phyloP scores from a whole-genome alignment of 2,329 filamentous ascomycete species.

The Magnaporthiopsis incrustans region DNA sequence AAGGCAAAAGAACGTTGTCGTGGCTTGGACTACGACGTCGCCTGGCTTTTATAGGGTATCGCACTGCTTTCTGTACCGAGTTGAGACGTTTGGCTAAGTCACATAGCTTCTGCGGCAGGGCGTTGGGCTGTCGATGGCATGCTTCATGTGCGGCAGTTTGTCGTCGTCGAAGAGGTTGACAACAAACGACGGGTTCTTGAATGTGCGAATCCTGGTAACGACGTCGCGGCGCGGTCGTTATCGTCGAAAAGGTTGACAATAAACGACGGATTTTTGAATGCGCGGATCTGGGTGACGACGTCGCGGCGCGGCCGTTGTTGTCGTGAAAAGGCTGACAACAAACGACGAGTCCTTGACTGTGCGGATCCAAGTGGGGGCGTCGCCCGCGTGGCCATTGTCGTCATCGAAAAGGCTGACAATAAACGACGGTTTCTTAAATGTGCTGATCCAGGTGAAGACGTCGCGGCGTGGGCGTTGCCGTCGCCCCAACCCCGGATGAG shows the following conservation, averaged over 20 bases:
- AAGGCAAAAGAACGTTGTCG: no score
- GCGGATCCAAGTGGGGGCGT: constrained; percentile 15
- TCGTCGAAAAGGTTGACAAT: constrained; percentile 14
- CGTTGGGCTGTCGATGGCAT: constrained; percentile 9
- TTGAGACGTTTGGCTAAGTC: constrained; percentile 18
- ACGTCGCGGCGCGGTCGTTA: constrained; percentile 3
- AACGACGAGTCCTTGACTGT: constrained; percentile 14
- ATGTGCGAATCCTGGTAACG: constrained; percentile 15
- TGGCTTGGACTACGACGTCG: no score
- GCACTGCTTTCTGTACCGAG: no score
- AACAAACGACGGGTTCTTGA: constrained; percentile 12
- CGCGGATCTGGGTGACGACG: constrained; percentile 15
- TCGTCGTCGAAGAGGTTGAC: constrained; percentile 15
- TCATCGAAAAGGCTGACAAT: no score
- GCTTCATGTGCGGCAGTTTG: constrained; percentile 15
- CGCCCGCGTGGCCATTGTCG: background rate
- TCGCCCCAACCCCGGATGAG: constrained; percentile 5
- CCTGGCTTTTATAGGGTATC: no score
- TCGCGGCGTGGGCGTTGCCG: no score
- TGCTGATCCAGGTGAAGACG: no score
- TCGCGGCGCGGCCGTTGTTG: background rate
- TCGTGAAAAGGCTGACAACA: constrained; percentile 14
- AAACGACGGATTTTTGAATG: constrained; percentile 14
- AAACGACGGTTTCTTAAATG: no score
- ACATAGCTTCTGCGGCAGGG: constrained; percentile 12